These are phyloP conservation scores for Angophora floribunda DNA, from an alignment of 345 rosid species.

Conservation along the genomic window DNA sequence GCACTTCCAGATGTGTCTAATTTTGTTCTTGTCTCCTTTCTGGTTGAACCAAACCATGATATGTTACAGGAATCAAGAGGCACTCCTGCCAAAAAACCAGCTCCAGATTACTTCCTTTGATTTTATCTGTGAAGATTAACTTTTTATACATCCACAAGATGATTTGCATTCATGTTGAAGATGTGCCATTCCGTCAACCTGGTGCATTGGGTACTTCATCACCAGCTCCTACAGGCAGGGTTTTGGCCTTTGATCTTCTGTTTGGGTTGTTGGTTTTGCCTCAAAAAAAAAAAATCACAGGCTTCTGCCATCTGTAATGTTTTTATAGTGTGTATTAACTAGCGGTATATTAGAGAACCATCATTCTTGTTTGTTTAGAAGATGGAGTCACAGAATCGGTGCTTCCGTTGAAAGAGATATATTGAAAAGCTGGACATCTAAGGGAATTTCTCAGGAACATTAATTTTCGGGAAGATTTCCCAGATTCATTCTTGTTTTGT, in stretches of 20 bases:
- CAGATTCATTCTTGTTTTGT: neutral
- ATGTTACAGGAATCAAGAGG: constrained; percentile 82
- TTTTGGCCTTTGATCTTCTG: neutral
- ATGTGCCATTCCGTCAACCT: neutral
- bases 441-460: neutral
- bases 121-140: neutral
- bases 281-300: neutral
- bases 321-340: neutral
- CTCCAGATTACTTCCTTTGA: constrained; percentile 95
- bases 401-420: neutral
- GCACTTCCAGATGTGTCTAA: neutral
- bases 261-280: neutral
- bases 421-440: neutral
- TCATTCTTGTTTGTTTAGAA: neutral
- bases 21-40: neutral
- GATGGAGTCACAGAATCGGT: neutral
- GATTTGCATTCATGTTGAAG: neutral
- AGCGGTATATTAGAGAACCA: neutral
- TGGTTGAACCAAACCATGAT: neutral
- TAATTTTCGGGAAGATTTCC: neutral
- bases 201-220: neutral
- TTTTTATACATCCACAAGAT: neutral
- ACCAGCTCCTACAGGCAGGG: neutral
- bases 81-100: constrained; percentile 76
- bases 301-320: neutral